phyloP scores from a whole-genome alignment of 169 alveolate species.

The Toxoplasma gondii region DNA sequence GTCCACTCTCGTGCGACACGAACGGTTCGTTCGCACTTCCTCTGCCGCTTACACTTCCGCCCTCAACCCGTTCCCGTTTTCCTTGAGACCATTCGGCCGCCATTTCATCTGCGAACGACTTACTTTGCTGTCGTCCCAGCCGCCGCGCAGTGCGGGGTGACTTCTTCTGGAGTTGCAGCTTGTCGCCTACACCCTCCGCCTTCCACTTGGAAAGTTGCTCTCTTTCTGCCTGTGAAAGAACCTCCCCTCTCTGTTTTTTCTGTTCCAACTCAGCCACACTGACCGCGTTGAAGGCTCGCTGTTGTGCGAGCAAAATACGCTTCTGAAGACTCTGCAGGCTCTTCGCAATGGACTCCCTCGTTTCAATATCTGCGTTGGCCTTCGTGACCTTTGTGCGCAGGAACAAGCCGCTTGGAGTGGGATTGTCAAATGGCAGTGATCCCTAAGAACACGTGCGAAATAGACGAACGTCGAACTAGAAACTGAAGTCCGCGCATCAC shows the following conservation, averaged over 20 bases:
- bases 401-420: background rate
- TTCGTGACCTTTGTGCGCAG: background rate
- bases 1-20: no score
- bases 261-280: background rate
- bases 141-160: no score
- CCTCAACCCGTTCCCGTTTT: no score
- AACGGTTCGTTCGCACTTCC: no score
- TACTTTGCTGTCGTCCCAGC: no score
- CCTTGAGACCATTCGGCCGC: no score
- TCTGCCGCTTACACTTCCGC: no score
- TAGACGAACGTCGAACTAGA: background rate
- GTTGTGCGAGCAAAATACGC: background rate
- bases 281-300: background rate
- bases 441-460: constrained; percentile 44
- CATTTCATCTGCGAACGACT: no score
- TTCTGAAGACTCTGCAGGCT: background rate
- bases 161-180: no score
- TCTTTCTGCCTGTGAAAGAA: background rate
- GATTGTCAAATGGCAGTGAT: constrained; percentile 50
- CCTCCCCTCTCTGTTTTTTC: background rate
- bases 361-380: background rate
- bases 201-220: no score
- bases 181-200: no score
- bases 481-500: no score
- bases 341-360: background rate